Evolutionary conservation across 192 early-diverging fungal species (phyloP).

Genomic region (Mortierella hygrophila): DNA sequence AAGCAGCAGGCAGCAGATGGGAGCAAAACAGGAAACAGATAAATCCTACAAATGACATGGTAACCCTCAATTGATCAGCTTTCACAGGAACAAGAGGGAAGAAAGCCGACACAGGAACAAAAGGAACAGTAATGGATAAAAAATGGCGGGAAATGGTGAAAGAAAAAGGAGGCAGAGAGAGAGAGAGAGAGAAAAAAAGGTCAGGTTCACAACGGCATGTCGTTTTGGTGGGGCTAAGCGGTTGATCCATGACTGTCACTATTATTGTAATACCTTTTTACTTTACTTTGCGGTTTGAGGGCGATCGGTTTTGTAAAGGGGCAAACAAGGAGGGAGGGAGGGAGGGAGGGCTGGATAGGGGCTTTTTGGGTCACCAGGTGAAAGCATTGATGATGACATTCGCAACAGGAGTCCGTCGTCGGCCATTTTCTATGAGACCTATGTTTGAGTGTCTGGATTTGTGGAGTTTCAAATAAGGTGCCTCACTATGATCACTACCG

Average conservation of each 20-base stretch:
- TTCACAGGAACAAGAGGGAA: constrained; percentile 1
- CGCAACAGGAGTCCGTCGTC: neutral
- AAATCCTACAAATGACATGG: neutral
- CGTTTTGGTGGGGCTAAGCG: neutral
- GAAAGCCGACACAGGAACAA: neutral
- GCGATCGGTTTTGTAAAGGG: constrained; percentile 5
- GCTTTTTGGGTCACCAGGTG: constrained; percentile 19
- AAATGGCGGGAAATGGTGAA: constrained; percentile 1
- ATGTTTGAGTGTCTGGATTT: neutral
- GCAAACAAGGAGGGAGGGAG: neutral
- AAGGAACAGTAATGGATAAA: neutral
- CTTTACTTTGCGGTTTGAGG: neutral
- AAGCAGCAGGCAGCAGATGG: no score
- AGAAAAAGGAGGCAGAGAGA: neutral
- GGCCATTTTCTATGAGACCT: neutral
- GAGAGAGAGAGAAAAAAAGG: neutral
- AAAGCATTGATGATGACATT: constrained; percentile 9
- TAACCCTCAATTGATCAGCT: neutral
- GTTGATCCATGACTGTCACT: neutral
- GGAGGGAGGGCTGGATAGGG: neutral
- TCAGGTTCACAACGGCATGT: neutral
- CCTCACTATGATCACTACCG: neutral
- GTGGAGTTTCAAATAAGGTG: neutral
- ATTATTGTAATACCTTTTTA: neutral
- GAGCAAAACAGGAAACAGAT: no score